phyloP scores from a whole-genome alignment of 345 rosid genomes.

The Eutrema japonicum region DNA sequence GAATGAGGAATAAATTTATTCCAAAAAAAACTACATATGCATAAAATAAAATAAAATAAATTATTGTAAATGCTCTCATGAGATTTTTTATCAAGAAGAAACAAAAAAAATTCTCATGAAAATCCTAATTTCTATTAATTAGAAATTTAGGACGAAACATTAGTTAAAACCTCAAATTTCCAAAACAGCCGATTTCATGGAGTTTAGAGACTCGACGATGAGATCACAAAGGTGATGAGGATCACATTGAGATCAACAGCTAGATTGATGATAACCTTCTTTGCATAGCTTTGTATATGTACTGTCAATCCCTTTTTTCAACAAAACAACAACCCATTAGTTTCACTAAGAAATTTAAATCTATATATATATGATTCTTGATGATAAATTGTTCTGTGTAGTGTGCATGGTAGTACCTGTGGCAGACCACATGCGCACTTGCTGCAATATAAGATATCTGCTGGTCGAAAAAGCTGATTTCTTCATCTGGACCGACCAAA shows the following conservation, averaged over 20 bases:
- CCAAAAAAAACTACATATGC: neutral
- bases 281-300: constrained; percentile 64
- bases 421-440: constrained; percentile 52
- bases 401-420: constrained; percentile 42
- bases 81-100: no score
- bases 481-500: constrained; percentile 56
- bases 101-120: no score
- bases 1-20: neutral
- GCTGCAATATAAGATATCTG: constrained; percentile 49
- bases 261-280: constrained; percentile 58
- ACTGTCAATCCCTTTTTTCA: constrained; percentile 58
- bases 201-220: constrained; percentile 54
- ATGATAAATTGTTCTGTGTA: neutral
- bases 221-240: constrained; percentile 61
- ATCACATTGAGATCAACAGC: constrained; percentile 63
- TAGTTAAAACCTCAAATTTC: no score
- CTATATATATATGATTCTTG: neutral
- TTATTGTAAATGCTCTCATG: no score
- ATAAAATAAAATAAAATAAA: neutral
- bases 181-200: constrained; percentile 45
- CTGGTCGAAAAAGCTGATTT: constrained; percentile 57
- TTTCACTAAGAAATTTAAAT: neutral
- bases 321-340: neutral
- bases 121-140: no score
- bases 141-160: no score